A percentile compares a stretch with the other conserved stretches of the same genome.
Conservation (phyloP, 2,329 filamentous ascomycete genomes). For the Trichoderma polysporum region DNA sequence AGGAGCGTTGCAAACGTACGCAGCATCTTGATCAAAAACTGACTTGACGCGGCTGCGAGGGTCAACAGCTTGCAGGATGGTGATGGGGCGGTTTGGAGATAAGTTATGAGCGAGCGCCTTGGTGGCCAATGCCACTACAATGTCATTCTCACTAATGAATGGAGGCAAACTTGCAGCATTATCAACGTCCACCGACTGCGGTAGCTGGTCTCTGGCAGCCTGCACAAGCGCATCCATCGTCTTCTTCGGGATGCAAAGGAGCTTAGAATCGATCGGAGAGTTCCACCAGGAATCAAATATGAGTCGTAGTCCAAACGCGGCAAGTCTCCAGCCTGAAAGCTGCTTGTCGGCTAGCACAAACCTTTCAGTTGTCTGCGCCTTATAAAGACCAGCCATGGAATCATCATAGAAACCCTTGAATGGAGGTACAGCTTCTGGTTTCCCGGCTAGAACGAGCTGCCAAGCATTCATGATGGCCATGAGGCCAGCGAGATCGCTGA, state of each 20-base stretch:
- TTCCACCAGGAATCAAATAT: constrained; percentile 7
- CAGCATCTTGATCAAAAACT: neutral
- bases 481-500: neutral
- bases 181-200: neutral
- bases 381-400: neutral
- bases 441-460: constrained; percentile 6
- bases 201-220: neutral
- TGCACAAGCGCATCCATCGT: neutral
- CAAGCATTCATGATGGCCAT: constrained; percentile 6
- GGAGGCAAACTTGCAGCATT: neutral
- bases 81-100: neutral
- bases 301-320: neutral
- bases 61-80: neutral
- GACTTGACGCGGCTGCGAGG: constrained; percentile 4
- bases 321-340: neutral
- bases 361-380: neutral
- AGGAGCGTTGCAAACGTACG: constrained; percentile 7
- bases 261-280: neutral
- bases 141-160: constrained; percentile 12
- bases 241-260: constrained; percentile 7
- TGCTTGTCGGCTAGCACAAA: neutral
- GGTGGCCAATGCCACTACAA: neutral
- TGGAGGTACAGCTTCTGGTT: neutral
- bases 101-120: neutral
- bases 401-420: constrained; percentile 8